Evolutionary conservation across 2,329 filamentous ascomycete genomes (phyloP).

Genomic region (Chrysoporthe cubensis): DNA sequence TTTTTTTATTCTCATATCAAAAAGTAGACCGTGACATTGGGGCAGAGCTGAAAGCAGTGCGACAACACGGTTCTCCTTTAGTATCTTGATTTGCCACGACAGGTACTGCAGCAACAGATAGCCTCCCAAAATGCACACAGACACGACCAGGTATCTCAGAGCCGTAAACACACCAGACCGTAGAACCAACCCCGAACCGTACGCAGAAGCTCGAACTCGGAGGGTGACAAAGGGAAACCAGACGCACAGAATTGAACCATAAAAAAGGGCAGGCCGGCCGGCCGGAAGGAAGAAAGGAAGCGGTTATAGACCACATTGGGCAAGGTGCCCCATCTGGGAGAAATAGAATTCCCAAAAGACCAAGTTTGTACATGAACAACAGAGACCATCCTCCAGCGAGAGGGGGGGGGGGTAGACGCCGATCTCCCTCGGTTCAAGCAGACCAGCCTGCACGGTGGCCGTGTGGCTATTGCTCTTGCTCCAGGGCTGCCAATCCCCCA

Average conservation of each 20-base stretch:
- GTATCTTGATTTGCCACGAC: neutral
- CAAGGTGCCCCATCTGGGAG: constrained; percentile 1
- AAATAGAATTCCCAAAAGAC: constrained; percentile 12
- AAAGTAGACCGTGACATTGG: constrained; percentile 4
- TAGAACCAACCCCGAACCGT: constrained; percentile 14
- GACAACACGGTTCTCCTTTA: constrained; percentile 7
- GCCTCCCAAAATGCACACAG: constrained; percentile 5
- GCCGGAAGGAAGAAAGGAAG: constrained; percentile 2
- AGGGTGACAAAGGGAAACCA: constrained; percentile 4
- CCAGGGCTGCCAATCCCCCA: constrained; percentile 15
- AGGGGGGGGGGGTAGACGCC: constrained; percentile 2
- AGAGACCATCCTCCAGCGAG: constrained; percentile 14
- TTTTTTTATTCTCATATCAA: neutral
- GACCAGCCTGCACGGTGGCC: constrained; percentile 19
- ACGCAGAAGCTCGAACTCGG: neutral
- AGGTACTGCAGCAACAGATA: constrained; percentile 1
- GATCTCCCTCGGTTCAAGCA: constrained; percentile 13
- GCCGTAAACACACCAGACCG: neutral
- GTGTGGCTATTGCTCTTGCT: constrained; percentile 9
- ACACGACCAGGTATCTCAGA: constrained; percentile 5
- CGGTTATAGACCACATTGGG: constrained; percentile 19
- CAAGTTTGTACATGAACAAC: constrained; percentile 26
- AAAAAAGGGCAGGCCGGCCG: constrained; percentile 18
- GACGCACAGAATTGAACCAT: constrained; percentile 4
- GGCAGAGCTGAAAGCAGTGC: neutral